Evolutionary conservation across 257 asterid species (phyloP), one percentile per base, ranked within the genome.

Genomic region (Leptodermis oblonga): DNA sequence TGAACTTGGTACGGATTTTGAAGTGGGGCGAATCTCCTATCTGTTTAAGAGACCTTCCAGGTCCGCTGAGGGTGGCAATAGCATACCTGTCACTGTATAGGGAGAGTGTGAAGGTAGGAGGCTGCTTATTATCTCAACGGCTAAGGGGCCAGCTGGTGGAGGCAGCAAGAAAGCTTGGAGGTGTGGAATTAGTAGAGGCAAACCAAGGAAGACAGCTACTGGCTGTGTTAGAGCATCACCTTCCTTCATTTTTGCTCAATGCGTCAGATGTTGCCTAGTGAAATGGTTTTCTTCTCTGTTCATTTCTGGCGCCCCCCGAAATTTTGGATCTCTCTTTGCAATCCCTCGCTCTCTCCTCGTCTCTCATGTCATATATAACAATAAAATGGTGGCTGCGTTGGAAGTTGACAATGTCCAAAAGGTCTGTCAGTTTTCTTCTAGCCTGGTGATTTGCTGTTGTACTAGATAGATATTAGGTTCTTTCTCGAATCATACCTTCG

Each of bases 21-120:
- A 87, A 79, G 73, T 82, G 87, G 86, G 99, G 93, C 0, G 85
- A 76, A 41, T 86, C 97, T 42, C 90, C 92, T 0, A 86, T 91
- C 7, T 78, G 95, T 63, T 72, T 94, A 70, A 60, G 88, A 78
- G 97, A 89, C 70, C 79, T 94, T 55, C 99, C 99, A 0, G 90
- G 85, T 22, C 96, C 95, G 1, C 68, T 94, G 75, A 86, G 95
- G 80, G 95, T 90, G 70, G 96, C 93, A 1, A 74, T 94, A 45
- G 96, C 92, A 2, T 94, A 94, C 83, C 82, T 94, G 85, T 95
- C 97, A 1, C 79, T 94, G 90, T 91, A 94, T 76, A 90, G 97
- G 69, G 94, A 93, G 71, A 87, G 94, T 67, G 78, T 87, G 14
- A 69, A 80, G 86, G 86, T 85, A 12, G 96, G 97, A 49, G 95